Conservation (phyloP, 2,329 filamentous ascomycete genomes). For the Fulvia fulva region DNA sequence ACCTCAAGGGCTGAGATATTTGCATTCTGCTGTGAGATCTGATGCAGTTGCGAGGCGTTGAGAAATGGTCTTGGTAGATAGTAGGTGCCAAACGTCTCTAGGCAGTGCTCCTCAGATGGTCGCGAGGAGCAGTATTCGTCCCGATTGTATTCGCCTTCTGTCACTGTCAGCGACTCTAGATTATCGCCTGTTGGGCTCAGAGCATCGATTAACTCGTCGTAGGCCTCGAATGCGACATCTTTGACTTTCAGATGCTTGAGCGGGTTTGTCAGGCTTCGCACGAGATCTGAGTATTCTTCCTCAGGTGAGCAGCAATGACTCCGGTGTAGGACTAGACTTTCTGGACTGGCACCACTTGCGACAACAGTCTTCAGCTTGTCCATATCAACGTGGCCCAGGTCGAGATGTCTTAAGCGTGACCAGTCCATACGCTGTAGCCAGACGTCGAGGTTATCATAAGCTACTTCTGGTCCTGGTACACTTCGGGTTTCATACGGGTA, state of each 20-base stretch:
- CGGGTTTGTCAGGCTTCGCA: not conserved
- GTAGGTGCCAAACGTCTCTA: not conserved
- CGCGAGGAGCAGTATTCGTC: not conserved
- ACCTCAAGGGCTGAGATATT: not conserved
- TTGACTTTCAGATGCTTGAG: not conserved
- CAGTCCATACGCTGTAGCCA: slow-evolving; percentile 1
- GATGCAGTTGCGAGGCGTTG: not conserved
- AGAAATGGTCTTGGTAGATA: not conserved
- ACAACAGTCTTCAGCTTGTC: not conserved
- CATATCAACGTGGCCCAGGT: not conserved
- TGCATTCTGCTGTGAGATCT: not conserved
- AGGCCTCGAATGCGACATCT: not conserved
- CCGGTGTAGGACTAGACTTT: not conserved
- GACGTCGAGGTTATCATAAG: not conserved
- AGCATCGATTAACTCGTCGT: not conserved
- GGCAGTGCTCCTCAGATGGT: not conserved
- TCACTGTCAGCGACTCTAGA: not conserved
- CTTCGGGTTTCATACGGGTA: not conserved
- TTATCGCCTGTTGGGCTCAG: not conserved
- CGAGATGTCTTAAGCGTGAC: not conserved
- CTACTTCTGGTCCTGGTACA: not conserved
- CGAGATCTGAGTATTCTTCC: not conserved
- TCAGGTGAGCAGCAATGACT: not conserved
- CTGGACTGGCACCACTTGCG: not conserved
- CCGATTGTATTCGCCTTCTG: not conserved